Evolutionary conservation across 139 green algal species (phyloP).

Genomic region (Volvox reticuliferus): DNA sequence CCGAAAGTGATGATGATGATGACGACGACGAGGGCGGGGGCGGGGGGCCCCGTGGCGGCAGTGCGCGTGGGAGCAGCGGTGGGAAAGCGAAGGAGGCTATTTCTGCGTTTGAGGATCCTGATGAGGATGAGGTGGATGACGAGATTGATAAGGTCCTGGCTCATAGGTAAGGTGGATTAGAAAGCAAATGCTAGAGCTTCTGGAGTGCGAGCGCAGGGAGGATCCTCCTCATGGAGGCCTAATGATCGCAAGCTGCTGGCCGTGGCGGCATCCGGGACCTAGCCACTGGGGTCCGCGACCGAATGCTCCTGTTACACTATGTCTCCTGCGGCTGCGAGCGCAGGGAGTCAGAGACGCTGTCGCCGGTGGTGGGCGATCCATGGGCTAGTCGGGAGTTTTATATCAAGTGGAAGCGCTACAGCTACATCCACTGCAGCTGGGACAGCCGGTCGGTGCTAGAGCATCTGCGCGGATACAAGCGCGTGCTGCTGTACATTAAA

Average conservation of each 20-base stretch:
- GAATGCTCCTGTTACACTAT: too few relatives aligned
- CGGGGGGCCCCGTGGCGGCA: constrained; percentile 12
- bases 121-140: constrained; percentile 66
- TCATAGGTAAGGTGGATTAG: constrained; percentile 64
- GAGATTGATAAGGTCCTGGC: constrained; percentile 80
- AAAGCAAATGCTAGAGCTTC: too few relatives aligned
- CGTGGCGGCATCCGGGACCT: too few relatives aligned
- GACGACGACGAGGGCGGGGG: constrained; percentile 16
- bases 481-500: constrained; percentile 94
- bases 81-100: constrained; percentile 52
- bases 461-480: constrained; percentile 89
- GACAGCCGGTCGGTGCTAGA: constrained; percentile 72
- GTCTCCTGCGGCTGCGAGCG: neutral
- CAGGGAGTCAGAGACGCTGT: constrained; percentile 62
- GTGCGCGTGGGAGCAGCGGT: neutral
- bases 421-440: constrained; percentile 93
- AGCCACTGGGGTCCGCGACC: too few relatives aligned
- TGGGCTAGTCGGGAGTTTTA: constrained; percentile 85
- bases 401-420: constrained; percentile 92
- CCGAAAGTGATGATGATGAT: constrained; percentile 38
- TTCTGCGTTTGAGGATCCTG: constrained; percentile 65
- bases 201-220: too few relatives aligned
- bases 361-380: constrained; percentile 56
- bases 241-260: too few relatives aligned
- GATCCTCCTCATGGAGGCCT: too few relatives aligned